Evolutionary conservation across 176 grass and related monocot genomes (phyloP).

Genomic region (Alloteropsis semialata): DNA sequence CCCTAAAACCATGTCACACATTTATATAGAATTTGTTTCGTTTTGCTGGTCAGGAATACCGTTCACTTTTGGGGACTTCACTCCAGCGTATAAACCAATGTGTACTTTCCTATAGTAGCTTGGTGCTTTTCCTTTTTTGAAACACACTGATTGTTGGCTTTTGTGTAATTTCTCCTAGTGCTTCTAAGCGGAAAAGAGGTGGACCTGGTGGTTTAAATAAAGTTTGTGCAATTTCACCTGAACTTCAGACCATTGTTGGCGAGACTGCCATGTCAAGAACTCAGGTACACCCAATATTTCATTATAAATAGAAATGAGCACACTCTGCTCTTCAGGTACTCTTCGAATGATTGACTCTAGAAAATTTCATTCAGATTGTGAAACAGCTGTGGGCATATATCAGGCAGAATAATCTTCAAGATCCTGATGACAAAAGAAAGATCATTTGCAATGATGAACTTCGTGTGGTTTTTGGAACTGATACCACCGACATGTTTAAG

Average conservation of each 20-base stretch:
- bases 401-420: slow-evolving; percentile 96
- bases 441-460: slow-evolving; percentile 99
- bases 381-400: slow-evolving; percentile 98
- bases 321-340: background rate
- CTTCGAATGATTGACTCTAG: background rate
- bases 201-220: slow-evolving; percentile 95
- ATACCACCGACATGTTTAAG: slow-evolving; percentile 98
- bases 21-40: background rate
- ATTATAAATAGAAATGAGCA: background rate
- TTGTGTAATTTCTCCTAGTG: slow-evolving; percentile 34
- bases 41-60: background rate
- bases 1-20: background rate
- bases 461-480: slow-evolving; percentile 84
- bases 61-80: slow-evolving; percentile 6
- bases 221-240: slow-evolving; percentile 94
- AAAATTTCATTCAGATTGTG: slow-evolving; percentile 78
- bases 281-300: slow-evolving; percentile 48
- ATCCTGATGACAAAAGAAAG: slow-evolving; percentile 97
- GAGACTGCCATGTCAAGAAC: slow-evolving; percentile 96
- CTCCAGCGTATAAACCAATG: background rate
- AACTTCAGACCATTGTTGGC: slow-evolving; percentile 93
- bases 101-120: background rate
- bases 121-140: background rate
- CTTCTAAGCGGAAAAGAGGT: slow-evolving; percentile 76
- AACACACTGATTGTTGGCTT: slow-evolving; percentile 7